Evolutionary conservation across 208 protist genomes (phyloP).

Genomic region (Acanthamoeba royreba): DNA sequence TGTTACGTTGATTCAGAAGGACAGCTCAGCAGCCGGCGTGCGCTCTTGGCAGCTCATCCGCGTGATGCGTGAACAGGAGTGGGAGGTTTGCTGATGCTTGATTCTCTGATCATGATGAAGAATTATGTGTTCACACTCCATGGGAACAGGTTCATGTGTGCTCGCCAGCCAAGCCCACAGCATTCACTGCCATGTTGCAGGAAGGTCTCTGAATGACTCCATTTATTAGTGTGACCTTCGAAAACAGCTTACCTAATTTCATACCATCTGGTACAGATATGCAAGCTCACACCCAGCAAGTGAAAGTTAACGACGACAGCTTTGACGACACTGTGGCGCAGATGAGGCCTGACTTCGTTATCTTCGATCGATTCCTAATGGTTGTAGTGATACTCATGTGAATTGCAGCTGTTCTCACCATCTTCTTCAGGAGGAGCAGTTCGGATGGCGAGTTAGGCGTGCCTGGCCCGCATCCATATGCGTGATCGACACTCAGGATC

Average conservation of each 20-base stretch:
- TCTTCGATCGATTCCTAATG: conserved; percentile 41
- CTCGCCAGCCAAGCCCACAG: not conserved
- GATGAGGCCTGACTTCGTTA: conserved; percentile 3
- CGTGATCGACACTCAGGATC: conserved; percentile 12
- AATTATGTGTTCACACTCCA: too few species aligned
- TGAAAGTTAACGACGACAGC: not conserved
- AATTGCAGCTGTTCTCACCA: not conserved
- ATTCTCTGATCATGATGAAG: too few species aligned
- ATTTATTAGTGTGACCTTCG: too few species aligned
- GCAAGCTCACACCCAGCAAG: not conserved
- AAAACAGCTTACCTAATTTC: not conserved
- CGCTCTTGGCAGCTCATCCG: not conserved
- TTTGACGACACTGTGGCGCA: not conserved
- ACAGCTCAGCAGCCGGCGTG: conserved; percentile 32
- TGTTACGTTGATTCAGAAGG: not conserved
- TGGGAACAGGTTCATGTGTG: not conserved
- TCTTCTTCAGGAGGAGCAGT: not conserved
- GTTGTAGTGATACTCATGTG: too few species aligned
- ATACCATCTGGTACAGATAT: not conserved
- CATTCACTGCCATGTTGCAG: not conserved
- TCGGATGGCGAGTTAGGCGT: not conserved
- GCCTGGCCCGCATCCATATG: not conserved
- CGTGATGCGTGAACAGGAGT: not conserved
- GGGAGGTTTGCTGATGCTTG: too few species aligned
- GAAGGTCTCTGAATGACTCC: too few species aligned